A percentile compares a stretch with the other conserved stretches of the same genome.
phyloP scores from a whole-genome alignment of 78 protist genomes.

The Chrysochromulina parva region DNA sequence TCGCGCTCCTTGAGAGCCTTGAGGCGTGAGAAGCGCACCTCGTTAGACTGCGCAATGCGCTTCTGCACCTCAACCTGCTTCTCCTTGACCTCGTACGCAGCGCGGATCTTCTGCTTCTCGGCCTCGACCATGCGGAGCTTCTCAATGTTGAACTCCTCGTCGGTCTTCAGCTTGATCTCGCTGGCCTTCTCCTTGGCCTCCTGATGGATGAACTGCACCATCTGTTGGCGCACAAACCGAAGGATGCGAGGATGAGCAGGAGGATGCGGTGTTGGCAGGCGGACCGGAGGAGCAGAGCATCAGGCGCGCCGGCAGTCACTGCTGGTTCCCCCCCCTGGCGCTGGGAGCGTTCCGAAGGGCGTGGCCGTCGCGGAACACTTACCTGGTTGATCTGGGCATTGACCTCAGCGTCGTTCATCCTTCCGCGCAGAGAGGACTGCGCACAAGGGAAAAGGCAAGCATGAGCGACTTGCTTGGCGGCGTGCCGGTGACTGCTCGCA shows the following conservation, averaged over 20 bases:
- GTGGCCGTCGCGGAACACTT: not conserved
- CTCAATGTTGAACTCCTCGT: conserved; percentile 79
- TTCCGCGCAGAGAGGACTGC: too few species aligned
- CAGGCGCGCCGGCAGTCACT: not conserved
- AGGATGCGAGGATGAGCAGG: not conserved
- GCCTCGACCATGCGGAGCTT: conserved; percentile 73
- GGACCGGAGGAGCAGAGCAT: not conserved
- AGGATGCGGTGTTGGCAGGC: not conserved
- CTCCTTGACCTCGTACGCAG: conserved; percentile 75
- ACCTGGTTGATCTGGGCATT: not conserved
- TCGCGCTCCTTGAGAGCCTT: conserved; percentile 69
- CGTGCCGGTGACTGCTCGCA: too few species aligned
- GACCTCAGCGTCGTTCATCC: conserved; percentile 17
- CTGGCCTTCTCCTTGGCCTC: conserved; percentile 80
- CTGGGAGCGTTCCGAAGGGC: not conserved
- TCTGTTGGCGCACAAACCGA: conserved; percentile 15
- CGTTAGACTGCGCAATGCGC: conserved; percentile 70
- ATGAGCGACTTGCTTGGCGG: too few species aligned
- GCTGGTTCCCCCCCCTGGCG: too few species aligned
- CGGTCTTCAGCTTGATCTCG: conserved; percentile 72
- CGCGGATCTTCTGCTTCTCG: conserved; percentile 73
- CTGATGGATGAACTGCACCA: conserved; percentile 76
- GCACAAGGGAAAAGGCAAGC: too few species aligned
- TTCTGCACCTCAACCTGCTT: conserved; percentile 76
- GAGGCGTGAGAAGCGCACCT: conserved; percentile 66